A percentile compares a stretch with the other conserved stretches of the same genome.
Evolutionary conservation across 176 grass and related monocot genomes (phyloP).

Genomic region (Hyparrhenia diplandra): DNA sequence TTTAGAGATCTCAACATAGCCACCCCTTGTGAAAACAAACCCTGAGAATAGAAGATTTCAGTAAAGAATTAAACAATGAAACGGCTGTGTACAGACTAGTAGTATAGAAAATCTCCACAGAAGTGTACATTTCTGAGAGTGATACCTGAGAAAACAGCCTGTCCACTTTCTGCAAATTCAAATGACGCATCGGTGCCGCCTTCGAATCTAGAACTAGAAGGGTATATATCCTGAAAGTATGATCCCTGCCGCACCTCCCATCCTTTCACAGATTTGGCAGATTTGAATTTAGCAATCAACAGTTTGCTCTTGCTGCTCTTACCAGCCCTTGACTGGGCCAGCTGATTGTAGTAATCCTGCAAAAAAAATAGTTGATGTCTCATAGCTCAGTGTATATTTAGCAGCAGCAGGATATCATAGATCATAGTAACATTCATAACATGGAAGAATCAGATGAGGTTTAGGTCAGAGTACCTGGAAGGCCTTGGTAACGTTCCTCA

Average conservation of each 20-base stretch:
- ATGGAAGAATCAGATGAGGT: background rate
- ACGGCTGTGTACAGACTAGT: too few species aligned
- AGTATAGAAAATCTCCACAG: too few species aligned
- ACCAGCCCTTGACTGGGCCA: constrained; percentile 90
- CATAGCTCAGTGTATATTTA: background rate
- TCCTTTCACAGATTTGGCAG: constrained; percentile 54
- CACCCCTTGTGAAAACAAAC: constrained; percentile 92
- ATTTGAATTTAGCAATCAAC: constrained; percentile 86
- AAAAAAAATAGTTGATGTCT: constrained; percentile 8
- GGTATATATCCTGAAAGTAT: constrained; percentile 67
- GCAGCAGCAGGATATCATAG: background rate
- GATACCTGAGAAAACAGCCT: constrained; percentile 77
- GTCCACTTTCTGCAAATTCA: constrained; percentile 59
- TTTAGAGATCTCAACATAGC: constrained; percentile 90
- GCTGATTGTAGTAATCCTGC: constrained; percentile 92
- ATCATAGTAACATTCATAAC: background rate
- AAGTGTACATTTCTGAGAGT: background rate
- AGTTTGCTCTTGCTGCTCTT: constrained; percentile 99
- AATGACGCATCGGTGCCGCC: constrained; percentile 84
- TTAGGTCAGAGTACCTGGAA: constrained; percentile 61
- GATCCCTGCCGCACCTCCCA: constrained; percentile 80
- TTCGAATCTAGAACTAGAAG: constrained; percentile 56
- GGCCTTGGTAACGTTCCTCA: constrained; percentile 75
- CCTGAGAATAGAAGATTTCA: constrained; percentile 43
- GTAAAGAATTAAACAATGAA: background rate